Evolutionary conservation across 805 yeast genomes (phyloP).

Genomic region (Zygotorulaspora florentina): DNA sequence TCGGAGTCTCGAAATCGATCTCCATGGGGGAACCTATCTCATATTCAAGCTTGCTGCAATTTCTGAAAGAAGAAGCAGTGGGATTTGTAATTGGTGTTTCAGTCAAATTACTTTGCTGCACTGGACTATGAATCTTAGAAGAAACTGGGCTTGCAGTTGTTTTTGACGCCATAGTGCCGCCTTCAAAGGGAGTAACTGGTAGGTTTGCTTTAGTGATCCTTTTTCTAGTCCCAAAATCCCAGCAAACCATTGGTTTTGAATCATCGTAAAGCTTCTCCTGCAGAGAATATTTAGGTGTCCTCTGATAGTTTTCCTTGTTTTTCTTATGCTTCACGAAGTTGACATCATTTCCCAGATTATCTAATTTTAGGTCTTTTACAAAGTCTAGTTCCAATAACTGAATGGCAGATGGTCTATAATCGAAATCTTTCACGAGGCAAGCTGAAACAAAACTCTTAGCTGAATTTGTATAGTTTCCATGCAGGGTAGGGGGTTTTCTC

Average conservation of each 20-base stretch:
- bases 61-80: constrained; percentile 24
- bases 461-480: constrained; percentile 30
- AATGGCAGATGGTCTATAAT: constrained; percentile 56
- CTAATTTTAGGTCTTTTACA: constrained; percentile 38
- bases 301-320: constrained; percentile 18
- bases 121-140: constrained; percentile 16
- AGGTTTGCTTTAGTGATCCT: neutral
- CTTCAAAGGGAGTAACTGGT: constrained; percentile 1
- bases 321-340: constrained; percentile 34
- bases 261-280: constrained; percentile 28
- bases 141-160: constrained; percentile 18
- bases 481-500: constrained; percentile 30
- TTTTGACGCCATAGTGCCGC: constrained; percentile 6
- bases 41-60: constrained; percentile 12
- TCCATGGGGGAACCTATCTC: constrained; percentile 23
- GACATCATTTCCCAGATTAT: constrained; percentile 40
- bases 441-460: constrained; percentile 53
- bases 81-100: constrained; percentile 21
- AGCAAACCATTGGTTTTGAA: constrained; percentile 7
- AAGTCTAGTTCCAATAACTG: constrained; percentile 53
- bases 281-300: constrained; percentile 40
- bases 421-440: constrained; percentile 68
- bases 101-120: constrained; percentile 3
- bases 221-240: constrained; percentile 10
- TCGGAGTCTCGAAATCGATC: constrained; percentile 16